Evolutionary conservation across 1,284 basidiomycete genomes (phyloP).

Genomic region (Takashimella koratensis): DNA sequence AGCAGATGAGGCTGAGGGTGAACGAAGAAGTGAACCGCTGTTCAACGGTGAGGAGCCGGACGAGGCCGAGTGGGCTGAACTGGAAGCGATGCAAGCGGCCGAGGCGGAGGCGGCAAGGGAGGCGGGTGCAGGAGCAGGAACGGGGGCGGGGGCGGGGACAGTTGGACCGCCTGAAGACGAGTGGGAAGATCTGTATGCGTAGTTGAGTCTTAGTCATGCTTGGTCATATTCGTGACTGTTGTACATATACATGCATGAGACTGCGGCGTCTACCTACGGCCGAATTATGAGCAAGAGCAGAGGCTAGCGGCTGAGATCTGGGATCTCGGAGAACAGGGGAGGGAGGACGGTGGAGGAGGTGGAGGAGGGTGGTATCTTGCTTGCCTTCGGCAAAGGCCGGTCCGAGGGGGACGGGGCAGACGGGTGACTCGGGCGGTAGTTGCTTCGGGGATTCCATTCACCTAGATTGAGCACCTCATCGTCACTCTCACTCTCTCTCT

Average conservation of each 20-base stretch:
- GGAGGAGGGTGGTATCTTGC: background rate
- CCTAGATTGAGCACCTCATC: background rate
- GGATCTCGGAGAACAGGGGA: too few relatives aligned
- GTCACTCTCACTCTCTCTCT: background rate
- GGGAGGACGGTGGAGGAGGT: too few relatives aligned
- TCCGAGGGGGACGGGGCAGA: too few relatives aligned
- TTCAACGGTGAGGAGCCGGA: slow-evolving; percentile 57
- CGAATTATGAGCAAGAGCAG: too few relatives aligned
- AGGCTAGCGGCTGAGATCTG: too few relatives aligned
- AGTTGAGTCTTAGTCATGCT: background rate
- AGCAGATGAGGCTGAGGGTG: background rate
- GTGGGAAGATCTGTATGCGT: slow-evolving; percentile 30
- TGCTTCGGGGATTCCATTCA: background rate
- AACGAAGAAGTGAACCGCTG: slow-evolving; percentile 21
- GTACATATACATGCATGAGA: background rate
- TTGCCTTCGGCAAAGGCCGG: too few relatives aligned
- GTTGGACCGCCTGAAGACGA: slow-evolving; percentile 22
- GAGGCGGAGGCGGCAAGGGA: slow-evolving; percentile 55
- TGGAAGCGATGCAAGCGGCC: background rate
- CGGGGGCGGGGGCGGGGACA: slow-evolving; percentile 12
- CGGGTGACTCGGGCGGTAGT: too few relatives aligned
- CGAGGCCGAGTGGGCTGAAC: slow-evolving; percentile 12
- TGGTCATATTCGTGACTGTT: background rate
- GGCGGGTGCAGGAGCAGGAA: slow-evolving; percentile 22
- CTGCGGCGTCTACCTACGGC: too few relatives aligned